These are phyloP conservation scores for Aspergillus sp. DNA, from an alignment of 2,329 filamentous ascomycete genomes.

Conservation along the genomic window DNA sequence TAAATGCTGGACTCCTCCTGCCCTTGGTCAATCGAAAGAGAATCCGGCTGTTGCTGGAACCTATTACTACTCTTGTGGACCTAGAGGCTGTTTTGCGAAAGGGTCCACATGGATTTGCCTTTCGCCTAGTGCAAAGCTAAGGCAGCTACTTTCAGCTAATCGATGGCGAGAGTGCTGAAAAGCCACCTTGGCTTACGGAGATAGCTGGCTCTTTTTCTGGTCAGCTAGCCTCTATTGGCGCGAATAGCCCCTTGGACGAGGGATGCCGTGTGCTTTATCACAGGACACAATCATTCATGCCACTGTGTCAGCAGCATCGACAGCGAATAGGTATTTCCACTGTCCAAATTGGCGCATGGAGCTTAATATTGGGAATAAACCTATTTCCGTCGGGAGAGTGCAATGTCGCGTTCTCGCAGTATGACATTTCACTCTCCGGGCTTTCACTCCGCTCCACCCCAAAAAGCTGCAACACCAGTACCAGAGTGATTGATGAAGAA, in stretches of 20 bases:
- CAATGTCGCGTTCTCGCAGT: not conserved
- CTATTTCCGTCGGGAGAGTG: not conserved
- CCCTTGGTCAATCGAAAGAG: slow-evolving; percentile 7
- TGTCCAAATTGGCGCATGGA: slow-evolving; percentile 2
- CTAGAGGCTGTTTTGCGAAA: not conserved
- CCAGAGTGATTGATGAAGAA: not conserved
- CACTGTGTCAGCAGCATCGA: not conserved
- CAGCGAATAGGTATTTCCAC: slow-evolving; percentile 5
- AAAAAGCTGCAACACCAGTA: slow-evolving; percentile 2
- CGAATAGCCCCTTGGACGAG: not conserved
- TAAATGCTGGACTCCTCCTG: not conserved
- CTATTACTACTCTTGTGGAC: slow-evolving; percentile 8
- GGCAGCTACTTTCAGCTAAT: not conserved
- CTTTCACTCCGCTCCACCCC: not conserved
- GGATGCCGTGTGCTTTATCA: slow-evolving; percentile 5
- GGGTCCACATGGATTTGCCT: not conserved
- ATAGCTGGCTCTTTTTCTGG: not conserved
- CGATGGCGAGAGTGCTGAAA: not conserved
- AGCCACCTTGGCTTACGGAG: not conserved
- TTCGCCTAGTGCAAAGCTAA: not conserved
- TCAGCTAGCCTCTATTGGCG: not conserved
- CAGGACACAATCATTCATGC: not conserved
- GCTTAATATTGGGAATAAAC: slow-evolving; percentile 5
- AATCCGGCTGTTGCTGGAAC: slow-evolving; percentile 7
- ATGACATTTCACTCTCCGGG: slow-evolving; percentile 2